Conservation (phyloP, 2,329 filamentous ascomycete species). For the Sarocladium oryzae region DNA sequence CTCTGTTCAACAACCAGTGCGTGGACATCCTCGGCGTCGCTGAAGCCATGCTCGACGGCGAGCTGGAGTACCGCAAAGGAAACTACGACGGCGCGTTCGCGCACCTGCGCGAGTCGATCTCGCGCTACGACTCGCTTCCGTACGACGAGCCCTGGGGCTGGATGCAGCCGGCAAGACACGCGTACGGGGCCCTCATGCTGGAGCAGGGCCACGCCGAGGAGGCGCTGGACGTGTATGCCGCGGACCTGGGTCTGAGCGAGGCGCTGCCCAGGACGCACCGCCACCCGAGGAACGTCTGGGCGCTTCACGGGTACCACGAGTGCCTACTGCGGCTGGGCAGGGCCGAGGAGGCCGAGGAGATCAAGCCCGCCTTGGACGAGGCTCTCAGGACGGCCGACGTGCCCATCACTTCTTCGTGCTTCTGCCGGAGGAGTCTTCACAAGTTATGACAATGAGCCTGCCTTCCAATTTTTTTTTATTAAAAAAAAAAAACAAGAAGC, state of each 20-base stretch:
- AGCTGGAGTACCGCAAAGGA: slow-evolving; percentile 61
- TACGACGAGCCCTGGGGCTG: slow-evolving; percentile 75
- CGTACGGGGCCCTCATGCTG: slow-evolving; percentile 61
- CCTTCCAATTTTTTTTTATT: neutral
- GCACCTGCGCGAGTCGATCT: slow-evolving; percentile 50
- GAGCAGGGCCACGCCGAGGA: slow-evolving; percentile 57
- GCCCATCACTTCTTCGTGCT: slow-evolving; percentile 33
- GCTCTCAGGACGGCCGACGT: slow-evolving; percentile 55
- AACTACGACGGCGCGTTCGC: slow-evolving; percentile 53
- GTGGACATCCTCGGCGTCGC: slow-evolving; percentile 56
- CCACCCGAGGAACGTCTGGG: slow-evolving; percentile 71
- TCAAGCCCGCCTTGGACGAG: slow-evolving; percentile 37
- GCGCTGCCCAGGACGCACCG: slow-evolving; percentile 56
- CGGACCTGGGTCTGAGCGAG: slow-evolving; percentile 54
- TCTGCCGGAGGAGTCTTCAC: slow-evolving; percentile 16
- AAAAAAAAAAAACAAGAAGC: too few species aligned
- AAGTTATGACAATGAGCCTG: slow-evolving; percentile 3
- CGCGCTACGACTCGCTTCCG: slow-evolving; percentile 54
- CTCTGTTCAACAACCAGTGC: slow-evolving; percentile 35
- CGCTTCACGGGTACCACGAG: slow-evolving; percentile 66
- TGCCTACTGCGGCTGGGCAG: slow-evolving; percentile 50
- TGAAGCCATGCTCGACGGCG: slow-evolving; percentile 64
- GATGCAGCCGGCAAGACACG: slow-evolving; percentile 70
- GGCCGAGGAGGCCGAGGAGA: slow-evolving; percentile 27
- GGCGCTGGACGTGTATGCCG: slow-evolving; percentile 50